Percentiles rank a stretch among this genome's conserved stretches.
phyloP scores from a whole-genome alignment of 495 filamentous ascomycete genomes.

The Emericellopsis terricola region DNA sequence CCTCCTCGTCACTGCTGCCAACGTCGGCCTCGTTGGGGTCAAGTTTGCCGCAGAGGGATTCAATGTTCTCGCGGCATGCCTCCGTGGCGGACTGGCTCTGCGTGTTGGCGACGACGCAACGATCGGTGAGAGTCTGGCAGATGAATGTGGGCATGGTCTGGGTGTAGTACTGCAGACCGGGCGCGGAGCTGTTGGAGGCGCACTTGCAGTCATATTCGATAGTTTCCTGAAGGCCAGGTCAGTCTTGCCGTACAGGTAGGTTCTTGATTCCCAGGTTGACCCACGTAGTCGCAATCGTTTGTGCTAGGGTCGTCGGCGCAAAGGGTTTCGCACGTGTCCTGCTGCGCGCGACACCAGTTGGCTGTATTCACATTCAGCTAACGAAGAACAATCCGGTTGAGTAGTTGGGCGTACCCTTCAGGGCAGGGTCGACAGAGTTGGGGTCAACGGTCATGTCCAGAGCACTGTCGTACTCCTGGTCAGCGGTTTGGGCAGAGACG shows the following conservation, averaged over 20 bases:
- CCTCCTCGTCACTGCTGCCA: background rate
- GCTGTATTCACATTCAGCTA: background rate
- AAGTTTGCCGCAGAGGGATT: conserved; percentile 14
- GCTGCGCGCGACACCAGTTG: conserved; percentile 17
- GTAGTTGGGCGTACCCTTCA: background rate
- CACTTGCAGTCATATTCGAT: conserved; percentile 14
- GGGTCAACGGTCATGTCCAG: conserved; percentile 16
- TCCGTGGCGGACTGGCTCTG: conserved; percentile 7
- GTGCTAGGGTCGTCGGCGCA: conserved; percentile 7
- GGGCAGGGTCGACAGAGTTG: conserved; percentile 4
- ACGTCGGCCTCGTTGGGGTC: conserved; percentile 11
- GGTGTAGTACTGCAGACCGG: conserved; percentile 17
- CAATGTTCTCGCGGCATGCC: conserved; percentile 16
- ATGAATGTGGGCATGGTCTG: conserved; percentile 19
- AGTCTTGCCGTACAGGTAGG: conserved; percentile 4
- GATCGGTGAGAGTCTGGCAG: conserved; percentile 12
- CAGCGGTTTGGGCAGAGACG: conserved; percentile 10
- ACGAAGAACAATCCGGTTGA: conserved; percentile 1
- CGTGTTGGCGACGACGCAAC: conserved; percentile 12
- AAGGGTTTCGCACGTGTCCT: conserved; percentile 15
- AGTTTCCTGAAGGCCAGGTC: conserved; percentile 6
- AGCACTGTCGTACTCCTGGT: conserved; percentile 1
- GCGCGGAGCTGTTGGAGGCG: conserved; percentile 12
- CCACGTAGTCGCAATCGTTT: conserved; percentile 15
- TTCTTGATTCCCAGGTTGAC: conserved; percentile 1